phyloP scores from a whole-genome alignment of 2,329 filamentous ascomycete species.

The Sordariomycetes sp. region DNA sequence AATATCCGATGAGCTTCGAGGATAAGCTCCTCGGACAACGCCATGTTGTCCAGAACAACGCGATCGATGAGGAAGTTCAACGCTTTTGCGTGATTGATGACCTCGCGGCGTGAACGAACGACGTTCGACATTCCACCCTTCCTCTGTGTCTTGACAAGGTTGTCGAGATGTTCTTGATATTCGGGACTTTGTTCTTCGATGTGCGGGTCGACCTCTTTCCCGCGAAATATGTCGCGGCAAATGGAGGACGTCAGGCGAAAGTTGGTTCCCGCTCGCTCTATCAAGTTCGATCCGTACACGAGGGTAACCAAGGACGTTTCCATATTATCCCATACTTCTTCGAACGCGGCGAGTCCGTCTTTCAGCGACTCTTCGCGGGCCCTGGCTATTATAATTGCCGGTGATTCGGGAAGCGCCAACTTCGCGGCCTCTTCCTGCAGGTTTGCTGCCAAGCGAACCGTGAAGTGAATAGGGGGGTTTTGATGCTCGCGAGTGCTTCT shows the following conservation, averaged over 20 bases:
- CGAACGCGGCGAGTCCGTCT: neutral
- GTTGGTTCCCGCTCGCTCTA: neutral
- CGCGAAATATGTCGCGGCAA: neutral
- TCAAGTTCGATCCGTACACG: neutral
- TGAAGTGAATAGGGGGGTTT: neutral
- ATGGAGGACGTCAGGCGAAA: neutral
- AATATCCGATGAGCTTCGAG: slow-evolving; percentile 15
- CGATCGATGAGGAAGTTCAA: slow-evolving; percentile 8
- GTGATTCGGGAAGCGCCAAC: neutral
- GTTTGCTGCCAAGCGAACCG: neutral
- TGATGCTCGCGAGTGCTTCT: neutral
- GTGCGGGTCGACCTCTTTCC: neutral
- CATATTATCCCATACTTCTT: neutral
- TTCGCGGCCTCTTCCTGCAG: neutral
- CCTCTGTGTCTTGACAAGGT: neutral
- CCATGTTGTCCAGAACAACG: slow-evolving; percentile 5
- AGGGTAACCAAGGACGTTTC: neutral
- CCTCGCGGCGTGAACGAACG: slow-evolving; percentile 3
- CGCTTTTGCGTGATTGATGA: slow-evolving; percentile 9
- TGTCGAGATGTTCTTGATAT: neutral
- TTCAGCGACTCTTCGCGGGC: neutral
- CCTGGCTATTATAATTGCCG: neutral
- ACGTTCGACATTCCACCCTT: neutral
- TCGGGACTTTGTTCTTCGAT: neutral
- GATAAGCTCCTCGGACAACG: slow-evolving; percentile 12